These are phyloP conservation scores for Rhodofomes roseus DNA, from an alignment of 1,284 basidiomycete genomes.

Conservation along the genomic window DNA sequence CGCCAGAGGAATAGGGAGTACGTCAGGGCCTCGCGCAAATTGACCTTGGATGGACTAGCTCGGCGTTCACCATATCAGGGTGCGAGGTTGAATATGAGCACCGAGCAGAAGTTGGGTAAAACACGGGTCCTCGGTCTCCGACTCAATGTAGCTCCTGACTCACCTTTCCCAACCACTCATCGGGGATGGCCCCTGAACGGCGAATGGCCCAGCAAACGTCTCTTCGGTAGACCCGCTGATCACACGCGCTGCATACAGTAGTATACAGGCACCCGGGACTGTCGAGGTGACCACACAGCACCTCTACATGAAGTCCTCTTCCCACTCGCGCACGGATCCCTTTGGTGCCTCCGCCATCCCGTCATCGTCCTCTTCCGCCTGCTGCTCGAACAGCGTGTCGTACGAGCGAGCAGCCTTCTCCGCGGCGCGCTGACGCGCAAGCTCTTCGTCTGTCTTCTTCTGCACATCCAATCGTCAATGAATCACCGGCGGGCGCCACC, in stretches of 20 bases:
- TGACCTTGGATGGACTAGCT: not conserved
- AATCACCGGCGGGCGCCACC: not conserved
- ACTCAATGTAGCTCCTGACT: too few species aligned
- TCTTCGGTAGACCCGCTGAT: too few species aligned
- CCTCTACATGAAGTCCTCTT: constrained; percentile 46
- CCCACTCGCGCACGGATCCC: constrained; percentile 59
- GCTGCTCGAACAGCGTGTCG: constrained; percentile 55
- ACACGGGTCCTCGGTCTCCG: not conserved
- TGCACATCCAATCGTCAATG: constrained; percentile 24
- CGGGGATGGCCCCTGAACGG: too few species aligned
- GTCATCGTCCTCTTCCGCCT: constrained; percentile 42
- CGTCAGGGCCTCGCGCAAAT: not conserved
- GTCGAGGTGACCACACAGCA: too few species aligned
- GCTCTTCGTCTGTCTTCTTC: constrained; percentile 71
- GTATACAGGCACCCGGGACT: too few species aligned
- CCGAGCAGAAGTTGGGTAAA: not conserved
- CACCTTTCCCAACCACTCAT: too few species aligned
- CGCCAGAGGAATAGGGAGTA: not conserved
- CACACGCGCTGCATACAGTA: too few species aligned
- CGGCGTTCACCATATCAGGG: not conserved
- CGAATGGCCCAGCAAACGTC: too few species aligned
- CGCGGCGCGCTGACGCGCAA: constrained; percentile 62
- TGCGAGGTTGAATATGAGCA: not conserved
- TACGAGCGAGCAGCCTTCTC: constrained; percentile 80
- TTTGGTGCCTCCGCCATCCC: constrained; percentile 32